Percentiles rank a stretch among this genome's conserved stretches.
Conservation (phyloP, 2,329 filamentous ascomycete species). For the Ascochyta pisi region DNA sequence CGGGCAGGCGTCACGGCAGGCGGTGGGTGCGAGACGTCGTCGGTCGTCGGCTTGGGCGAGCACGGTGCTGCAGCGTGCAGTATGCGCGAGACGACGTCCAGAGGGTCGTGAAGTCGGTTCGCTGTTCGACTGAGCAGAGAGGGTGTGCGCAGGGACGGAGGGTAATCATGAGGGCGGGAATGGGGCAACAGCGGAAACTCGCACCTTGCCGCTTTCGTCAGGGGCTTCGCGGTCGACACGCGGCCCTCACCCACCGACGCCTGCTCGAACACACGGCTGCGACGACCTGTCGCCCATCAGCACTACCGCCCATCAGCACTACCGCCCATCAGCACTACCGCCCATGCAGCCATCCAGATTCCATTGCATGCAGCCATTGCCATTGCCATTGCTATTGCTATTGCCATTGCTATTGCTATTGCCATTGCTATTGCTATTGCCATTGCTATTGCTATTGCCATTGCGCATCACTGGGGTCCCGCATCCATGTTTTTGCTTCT, state of each 20-base stretch:
- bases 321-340: neutral
- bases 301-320: neutral
- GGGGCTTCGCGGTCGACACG: conserved; percentile 21
- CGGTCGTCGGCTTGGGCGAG: conserved; percentile 10
- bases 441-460: neutral
- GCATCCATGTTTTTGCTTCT: too few relatives aligned
- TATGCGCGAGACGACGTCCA: conserved; percentile 16
- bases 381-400: neutral
- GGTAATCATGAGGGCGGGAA: conserved; percentile 23
- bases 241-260: conserved; percentile 10
- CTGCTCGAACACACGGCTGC: conserved; percentile 8
- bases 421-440: neutral
- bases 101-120: conserved; percentile 4
- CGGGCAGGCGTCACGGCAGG: conserved; percentile 4
- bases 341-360: neutral
- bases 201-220: conserved; percentile 19
- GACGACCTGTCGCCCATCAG: neutral
- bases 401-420: neutral
- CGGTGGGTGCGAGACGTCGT: neutral
- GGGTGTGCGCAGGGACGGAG: conserved; percentile 16
- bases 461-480: neutral
- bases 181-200: conserved; percentile 20
- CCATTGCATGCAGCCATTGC: neutral
- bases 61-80: conserved; percentile 17
- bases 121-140: too few relatives aligned